Base-by-base conservation (phyloP, 495 filamentous ascomycete species). In the Penicillium paxilli region DNA sequence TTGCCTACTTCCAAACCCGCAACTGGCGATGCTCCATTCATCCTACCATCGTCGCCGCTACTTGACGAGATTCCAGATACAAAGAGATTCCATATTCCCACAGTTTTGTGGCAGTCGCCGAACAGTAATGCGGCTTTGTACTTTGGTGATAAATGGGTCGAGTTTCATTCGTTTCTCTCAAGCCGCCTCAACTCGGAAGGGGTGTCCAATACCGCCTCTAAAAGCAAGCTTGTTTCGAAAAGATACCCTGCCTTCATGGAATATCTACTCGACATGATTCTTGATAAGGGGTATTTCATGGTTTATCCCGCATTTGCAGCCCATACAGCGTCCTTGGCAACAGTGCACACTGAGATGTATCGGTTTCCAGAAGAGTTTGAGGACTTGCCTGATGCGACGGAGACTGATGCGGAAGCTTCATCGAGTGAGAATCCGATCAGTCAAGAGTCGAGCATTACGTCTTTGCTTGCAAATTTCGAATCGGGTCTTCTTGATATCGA, bases 61-160 rank as follows among this genome's bases (percentile, higher is more conserved):
- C 24, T 51, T 22, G 66, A 72, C 32, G 16, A 12, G 9, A 60
- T 56, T 4, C 49, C 64, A 20, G 21, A 47, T 0, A 40, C 62
- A 24, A 60, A 74, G 5, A 38, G 17, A 19, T 57, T 54, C 12
- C 30, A n/a, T 1, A 46, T 76, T 3, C 78, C 82, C 0, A 79
- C 86, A 0, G 92, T 93, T 57, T 72, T 92, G 3, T 95, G 88
- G 87, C 87, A 95, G 70, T 82, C 87, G 33, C 91, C 91, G 17
- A 87, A 85, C 63, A 87, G 84, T 61, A 87, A 91, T 59, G 90
- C 90, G 1, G 82, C 85, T 10, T 77, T 96, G 14, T 90, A 89
- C 66, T 87, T 91, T 47, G 90, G 90, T 20, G 84, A 90, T 28
- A 89, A 87, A 64, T 96, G 91, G 91, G 71, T 78, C 16, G 88